Conservation (phyloP, 1,284 basidiomycete genomes). For the Rhodotorula sp. region DNA sequence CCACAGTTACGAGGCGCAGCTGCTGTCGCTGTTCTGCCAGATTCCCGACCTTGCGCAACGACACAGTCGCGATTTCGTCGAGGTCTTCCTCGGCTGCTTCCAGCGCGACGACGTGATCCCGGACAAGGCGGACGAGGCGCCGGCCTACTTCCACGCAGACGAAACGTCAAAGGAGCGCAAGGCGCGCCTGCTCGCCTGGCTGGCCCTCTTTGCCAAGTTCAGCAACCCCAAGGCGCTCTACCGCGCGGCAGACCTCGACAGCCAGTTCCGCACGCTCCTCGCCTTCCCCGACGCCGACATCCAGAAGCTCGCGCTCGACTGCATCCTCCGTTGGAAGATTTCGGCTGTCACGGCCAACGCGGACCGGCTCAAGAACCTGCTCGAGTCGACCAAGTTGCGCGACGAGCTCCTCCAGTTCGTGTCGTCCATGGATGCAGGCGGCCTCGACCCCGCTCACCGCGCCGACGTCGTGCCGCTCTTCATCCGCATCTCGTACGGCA, state of each 20-base stretch:
- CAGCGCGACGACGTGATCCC: conserved; percentile 45
- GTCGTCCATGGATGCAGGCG: conserved; percentile 56
- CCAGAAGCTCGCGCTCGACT: conserved; percentile 75
- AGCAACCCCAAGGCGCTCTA: conserved; percentile 84
- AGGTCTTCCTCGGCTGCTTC: conserved; percentile 68
- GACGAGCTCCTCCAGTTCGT: conserved; percentile 80
- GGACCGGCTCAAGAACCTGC: conserved; percentile 66
- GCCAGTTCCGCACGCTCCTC: conserved; percentile 72
- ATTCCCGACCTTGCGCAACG: conserved; percentile 73
- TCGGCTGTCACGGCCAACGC: conserved; percentile 67
- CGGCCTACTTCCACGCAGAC: conserved; percentile 33
- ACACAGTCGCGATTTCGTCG: conserved; percentile 76
- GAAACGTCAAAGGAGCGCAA: conserved; percentile 43
- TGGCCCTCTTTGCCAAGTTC: conserved; percentile 85
- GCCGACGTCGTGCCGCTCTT: conserved; percentile 70
- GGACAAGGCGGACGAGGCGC: conserved; percentile 31
- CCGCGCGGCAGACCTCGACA: conserved; percentile 66
- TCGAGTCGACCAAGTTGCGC: conserved; percentile 85
- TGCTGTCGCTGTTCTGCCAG: conserved; percentile 68
- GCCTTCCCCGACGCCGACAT: conserved; percentile 80
- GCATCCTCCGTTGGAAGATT: conserved; percentile 80
- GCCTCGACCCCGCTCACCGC: conserved; percentile 66
- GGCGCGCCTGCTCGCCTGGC: conserved; percentile 68
- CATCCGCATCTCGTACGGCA: conserved; percentile 80
- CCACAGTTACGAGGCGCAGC: conserved; percentile 73